A percentile compares a stretch with the other conserved stretches of the same genome.
These are phyloP conservation scores for Hypoxylon intermedium DNA, from an alignment of 495 filamentous ascomycete species.

Conservation along the genomic window DNA sequence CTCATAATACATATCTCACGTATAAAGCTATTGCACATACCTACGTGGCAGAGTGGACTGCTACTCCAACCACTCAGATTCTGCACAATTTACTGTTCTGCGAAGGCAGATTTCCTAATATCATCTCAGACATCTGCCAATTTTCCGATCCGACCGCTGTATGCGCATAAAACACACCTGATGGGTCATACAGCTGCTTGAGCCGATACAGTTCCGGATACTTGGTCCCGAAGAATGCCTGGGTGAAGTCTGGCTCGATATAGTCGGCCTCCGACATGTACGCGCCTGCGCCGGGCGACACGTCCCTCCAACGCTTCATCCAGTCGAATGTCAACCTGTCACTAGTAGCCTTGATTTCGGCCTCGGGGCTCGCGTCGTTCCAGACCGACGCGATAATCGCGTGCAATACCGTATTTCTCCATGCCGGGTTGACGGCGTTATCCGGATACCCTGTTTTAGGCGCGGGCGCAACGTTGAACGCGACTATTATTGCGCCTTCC, in stretches of 20 bases:
- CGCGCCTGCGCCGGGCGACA: constrained; percentile 49
- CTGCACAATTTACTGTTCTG: constrained; percentile 38
- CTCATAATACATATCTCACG: no score
- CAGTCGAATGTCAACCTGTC: constrained; percentile 59
- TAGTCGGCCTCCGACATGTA: constrained; percentile 59
- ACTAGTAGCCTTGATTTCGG: constrained; percentile 48
- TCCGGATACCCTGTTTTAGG: constrained; percentile 42
- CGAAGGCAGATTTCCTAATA: constrained; percentile 35
- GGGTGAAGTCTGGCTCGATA: constrained; percentile 64
- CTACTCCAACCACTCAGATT: constrained; percentile 5
- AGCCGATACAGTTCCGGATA: constrained; percentile 51
- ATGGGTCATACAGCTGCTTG: constrained; percentile 60
- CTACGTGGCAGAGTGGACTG: no score
- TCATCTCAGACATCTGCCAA: constrained; percentile 48
- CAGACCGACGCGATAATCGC: constrained; percentile 53
- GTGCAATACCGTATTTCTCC: constrained; percentile 50
- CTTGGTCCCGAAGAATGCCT: constrained; percentile 61
- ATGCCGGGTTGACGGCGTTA: constrained; percentile 48
- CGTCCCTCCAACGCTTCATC: constrained; percentile 49
- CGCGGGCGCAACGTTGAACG: constrained; percentile 56
- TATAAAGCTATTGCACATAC: no score
- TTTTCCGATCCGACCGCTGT: constrained; percentile 59
- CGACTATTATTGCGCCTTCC: constrained; percentile 52
- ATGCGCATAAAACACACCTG: constrained; percentile 58
- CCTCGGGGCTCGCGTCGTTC: constrained; percentile 42